Evolutionary conservation across 2,329 filamentous ascomycete genomes (phyloP).

Genomic region (Sporothrix pallida): DNA sequence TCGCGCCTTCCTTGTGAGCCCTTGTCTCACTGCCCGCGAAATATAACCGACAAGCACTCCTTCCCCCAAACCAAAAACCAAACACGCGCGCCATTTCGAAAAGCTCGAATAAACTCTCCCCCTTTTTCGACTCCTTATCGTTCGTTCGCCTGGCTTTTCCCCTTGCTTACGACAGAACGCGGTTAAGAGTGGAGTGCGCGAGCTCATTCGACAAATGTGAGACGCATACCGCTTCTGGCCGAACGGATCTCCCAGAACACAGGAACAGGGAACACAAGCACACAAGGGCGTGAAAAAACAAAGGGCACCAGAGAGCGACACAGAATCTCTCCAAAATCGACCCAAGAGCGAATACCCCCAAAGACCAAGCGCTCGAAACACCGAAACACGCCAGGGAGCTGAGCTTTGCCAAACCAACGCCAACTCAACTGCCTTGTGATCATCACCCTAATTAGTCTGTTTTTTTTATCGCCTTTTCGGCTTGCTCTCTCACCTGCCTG

Average conservation of each 20-base stretch:
- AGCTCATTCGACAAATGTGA: slow-evolving; percentile 27
- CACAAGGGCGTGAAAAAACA: neutral
- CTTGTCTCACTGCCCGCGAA: neutral
- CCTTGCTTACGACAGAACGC: slow-evolving; percentile 26
- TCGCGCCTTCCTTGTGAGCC: slow-evolving; percentile 18
- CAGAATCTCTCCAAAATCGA: neutral
- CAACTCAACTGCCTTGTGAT: neutral
- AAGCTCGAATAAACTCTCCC: neutral
- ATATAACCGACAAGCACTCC: neutral
- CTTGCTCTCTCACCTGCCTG: too few relatives aligned
- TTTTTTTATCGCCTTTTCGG: neutral
- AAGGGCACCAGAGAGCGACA: neutral
- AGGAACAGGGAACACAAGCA: neutral
- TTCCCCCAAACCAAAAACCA: too few relatives aligned
- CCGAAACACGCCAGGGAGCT: slow-evolving; percentile 16
- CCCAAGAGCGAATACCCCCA: neutral
- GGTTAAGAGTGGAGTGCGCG: slow-evolving; percentile 31
- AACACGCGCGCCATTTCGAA: neutral
- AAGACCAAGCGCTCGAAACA: neutral
- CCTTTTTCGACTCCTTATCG: slow-evolving; percentile 15
- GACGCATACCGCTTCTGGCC: slow-evolving; percentile 29
- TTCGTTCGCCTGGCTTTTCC: neutral
- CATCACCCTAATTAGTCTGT: neutral
- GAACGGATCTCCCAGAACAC: neutral
- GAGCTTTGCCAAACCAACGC: slow-evolving; percentile 1